These are phyloP conservation scores for Blastobotrys terrestris DNA, from an alignment of 805 yeast genomes.

Conservation along the genomic window DNA sequence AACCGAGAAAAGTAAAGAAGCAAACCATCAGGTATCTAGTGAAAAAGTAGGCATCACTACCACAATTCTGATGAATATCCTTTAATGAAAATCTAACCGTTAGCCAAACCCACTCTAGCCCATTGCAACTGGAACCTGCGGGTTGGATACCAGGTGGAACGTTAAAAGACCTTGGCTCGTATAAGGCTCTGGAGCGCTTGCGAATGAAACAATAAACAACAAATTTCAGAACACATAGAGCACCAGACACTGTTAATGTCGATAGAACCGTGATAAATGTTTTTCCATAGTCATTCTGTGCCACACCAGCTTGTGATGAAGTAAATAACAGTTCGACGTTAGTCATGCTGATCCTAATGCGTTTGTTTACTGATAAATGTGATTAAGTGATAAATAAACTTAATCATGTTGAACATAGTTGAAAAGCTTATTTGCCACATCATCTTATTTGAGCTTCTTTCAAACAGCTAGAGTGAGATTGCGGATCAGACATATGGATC, in stretches of 20 bases:
- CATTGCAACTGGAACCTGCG: constrained; percentile 28
- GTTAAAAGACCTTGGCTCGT: constrained; percentile 49
- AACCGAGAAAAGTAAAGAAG: constrained; percentile 42
- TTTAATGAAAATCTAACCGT: constrained; percentile 37
- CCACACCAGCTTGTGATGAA: constrained; percentile 9
- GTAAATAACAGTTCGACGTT: not conserved
- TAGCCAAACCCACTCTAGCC: constrained; percentile 53
- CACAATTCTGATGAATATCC: constrained; percentile 41
- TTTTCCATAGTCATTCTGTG: constrained; percentile 10
- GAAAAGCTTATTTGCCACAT: no score
- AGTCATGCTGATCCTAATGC: no score
- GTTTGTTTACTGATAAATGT: no score
- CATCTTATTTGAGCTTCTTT: no score
- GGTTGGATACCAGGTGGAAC: constrained; percentile 38
- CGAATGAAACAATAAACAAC: constrained; percentile 35
- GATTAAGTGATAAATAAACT: no score
- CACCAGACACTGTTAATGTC: constrained; percentile 48
- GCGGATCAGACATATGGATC: no score
- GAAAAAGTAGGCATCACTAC: constrained; percentile 72
- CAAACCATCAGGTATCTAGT: constrained; percentile 53
- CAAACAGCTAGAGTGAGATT: no score
- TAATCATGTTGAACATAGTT: no score
- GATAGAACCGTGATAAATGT: constrained; percentile 51
- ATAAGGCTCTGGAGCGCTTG: constrained; percentile 34
- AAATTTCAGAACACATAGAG: constrained; percentile 48